Conservation (phyloP, 2,329 filamentous ascomycete genomes). For the Teratosphaeria gauchensis region DNA sequence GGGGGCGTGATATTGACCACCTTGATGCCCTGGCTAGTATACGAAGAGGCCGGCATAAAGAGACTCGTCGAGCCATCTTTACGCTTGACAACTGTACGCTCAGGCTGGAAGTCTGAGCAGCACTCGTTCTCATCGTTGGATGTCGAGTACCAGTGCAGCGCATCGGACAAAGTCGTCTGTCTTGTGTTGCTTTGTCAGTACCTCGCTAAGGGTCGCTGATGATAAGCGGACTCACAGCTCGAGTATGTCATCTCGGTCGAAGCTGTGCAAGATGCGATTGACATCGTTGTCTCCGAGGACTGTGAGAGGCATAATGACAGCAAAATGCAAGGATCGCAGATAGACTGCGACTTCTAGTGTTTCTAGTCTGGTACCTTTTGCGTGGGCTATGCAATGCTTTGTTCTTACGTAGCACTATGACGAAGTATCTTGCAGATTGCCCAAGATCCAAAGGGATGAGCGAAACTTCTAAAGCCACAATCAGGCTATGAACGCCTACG, state of each 20-base stretch:
- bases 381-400: too few relatives aligned
- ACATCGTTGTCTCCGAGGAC: constrained; percentile 50
- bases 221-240: constrained; percentile 27
- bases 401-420: too few relatives aligned
- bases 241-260: constrained; percentile 48
- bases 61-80: constrained; percentile 53
- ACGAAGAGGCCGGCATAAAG: constrained; percentile 57
- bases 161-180: constrained; percentile 49
- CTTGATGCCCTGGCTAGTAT: constrained; percentile 53
- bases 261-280: constrained; percentile 43
- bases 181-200: not conserved
- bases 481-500: too few relatives aligned
- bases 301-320: constrained; percentile 46
- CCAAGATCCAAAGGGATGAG: too few relatives aligned
- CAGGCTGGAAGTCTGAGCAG: constrained; percentile 51
- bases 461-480: too few relatives aligned
- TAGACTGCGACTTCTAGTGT: too few relatives aligned
- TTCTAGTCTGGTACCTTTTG: too few relatives aligned
- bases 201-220: not conserved
- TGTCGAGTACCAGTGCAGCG: constrained; percentile 56
- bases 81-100: constrained; percentile 50
- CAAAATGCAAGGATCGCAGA: too few relatives aligned
- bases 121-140: constrained; percentile 48
- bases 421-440: too few relatives aligned
- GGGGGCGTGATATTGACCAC: constrained; percentile 47